phyloP scores from a whole-genome alignment of 306 rosid species.

The Carpinus fangiana region DNA sequence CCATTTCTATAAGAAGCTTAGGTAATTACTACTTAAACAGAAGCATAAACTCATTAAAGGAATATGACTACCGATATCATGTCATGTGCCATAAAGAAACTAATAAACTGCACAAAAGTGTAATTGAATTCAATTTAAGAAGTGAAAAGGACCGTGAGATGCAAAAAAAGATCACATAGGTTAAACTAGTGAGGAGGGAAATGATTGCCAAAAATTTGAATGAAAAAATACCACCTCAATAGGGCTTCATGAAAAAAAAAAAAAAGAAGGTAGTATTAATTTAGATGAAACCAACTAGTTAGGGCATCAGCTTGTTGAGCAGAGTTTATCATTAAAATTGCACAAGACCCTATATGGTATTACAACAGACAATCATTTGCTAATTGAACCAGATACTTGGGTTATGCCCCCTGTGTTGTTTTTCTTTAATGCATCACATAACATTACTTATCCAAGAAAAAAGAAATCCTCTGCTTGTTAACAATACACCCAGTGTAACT shows the following conservation, averaged over 20 bases:
- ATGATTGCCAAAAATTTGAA: not conserved
- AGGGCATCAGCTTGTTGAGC: not conserved
- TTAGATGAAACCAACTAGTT: not conserved
- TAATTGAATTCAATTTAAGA: not conserved
- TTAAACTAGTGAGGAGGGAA: not conserved
- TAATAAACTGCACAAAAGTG: not conserved
- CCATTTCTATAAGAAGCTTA: not conserved
- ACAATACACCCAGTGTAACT: not conserved
- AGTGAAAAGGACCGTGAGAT: not conserved
- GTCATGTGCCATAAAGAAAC: not conserved
- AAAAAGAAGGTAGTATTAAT: no score
- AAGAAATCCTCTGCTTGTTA: not conserved
- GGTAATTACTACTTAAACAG: not conserved
- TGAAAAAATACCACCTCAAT: not conserved
- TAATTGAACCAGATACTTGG: not conserved
- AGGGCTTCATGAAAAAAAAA: not conserved
- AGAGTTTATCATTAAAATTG: not conserved
- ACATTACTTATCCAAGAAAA: not conserved
- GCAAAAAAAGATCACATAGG: not conserved
- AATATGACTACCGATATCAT: not conserved
- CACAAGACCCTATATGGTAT: not conserved
- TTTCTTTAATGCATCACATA: not conserved
- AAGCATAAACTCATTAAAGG: not conserved
- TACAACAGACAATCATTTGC: not conserved
- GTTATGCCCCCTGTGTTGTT: not conserved